Evolutionary conservation across 257 asterid genomes (phyloP), one percentile per base, ranked within the genome.

Genomic region (Petunia secreta): DNA sequence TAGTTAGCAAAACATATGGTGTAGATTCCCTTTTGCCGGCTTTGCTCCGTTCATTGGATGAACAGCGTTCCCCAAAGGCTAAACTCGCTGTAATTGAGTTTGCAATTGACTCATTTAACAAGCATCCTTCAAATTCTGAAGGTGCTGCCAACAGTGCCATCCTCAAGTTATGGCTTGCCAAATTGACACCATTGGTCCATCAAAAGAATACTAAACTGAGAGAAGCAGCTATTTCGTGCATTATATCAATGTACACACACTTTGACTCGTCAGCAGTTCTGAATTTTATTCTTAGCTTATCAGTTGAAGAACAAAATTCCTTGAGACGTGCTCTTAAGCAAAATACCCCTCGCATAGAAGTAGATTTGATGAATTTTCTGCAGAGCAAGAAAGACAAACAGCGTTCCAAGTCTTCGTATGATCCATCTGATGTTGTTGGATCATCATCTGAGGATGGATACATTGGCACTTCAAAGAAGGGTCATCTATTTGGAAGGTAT

Each of bases 11-110:
- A 87, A 90, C 99, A 52, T 96, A 96, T 82, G 97, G 96, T 73
- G 85, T 93, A n/a, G 99, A 96, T 83, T 88, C 98, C 75, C 98
- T 94, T 87, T 80, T 96, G 75, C 98, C 99, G 50, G 97, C 99
- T 79, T 85, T 96, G 87, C 93, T 96, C 76, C 95, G 99, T 67
- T 96, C 99, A 3, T 83, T 96, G 81, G 99, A 96, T 65, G 99
- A 96, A 86, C 99, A 96, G 83, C 99, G 99, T 39, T 96, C 99
- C 74, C 99, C 99, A 71, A 96, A 96, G 89, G 99, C 99, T 46
- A 96, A 96, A 83, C 86, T 96, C 85, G 99, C 99, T n/a, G 98
- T 94, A 46, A 92, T 96, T 76, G 98, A 96, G 86, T 96, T 96
- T 82, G 94, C 98, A 74, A 92, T 94, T 80, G 93, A 93, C 84